Evolutionary conservation across 768 basidiomycete species (phyloP).

Genomic region (Lentinula guzmanii): DNA sequence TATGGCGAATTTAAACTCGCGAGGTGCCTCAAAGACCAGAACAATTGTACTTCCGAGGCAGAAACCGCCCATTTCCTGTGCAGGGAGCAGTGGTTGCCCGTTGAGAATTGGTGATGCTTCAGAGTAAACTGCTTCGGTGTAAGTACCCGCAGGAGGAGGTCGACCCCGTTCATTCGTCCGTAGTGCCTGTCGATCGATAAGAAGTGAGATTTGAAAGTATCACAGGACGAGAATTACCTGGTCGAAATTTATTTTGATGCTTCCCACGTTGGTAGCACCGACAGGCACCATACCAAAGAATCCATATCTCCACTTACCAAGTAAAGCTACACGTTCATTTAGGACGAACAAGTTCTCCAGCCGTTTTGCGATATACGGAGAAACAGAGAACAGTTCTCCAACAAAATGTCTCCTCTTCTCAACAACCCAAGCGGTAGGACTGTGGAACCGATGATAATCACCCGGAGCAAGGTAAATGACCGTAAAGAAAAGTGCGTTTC

Average conservation of each 20-base stretch:
- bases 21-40: conserved; percentile 92
- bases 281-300: conserved; percentile 98
- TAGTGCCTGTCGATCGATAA: conserved; percentile 46
- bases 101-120: conserved; percentile 75
- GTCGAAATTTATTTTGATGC: conserved; percentile 95
- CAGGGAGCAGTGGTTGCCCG: conserved; percentile 82
- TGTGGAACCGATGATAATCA: conserved; percentile 98
- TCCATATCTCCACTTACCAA: conserved; percentile 92
- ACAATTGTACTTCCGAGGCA: conserved; percentile 94
- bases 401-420: conserved; percentile 94
- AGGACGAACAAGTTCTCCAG: conserved; percentile 91
- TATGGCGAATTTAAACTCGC: conserved; percentile 71
- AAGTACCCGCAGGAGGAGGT: conserved; percentile 76
- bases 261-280: conserved; percentile 97
- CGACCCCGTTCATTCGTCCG: conserved; percentile 83
- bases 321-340: conserved; percentile 95
- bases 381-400: conserved; percentile 95
- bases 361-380: conserved; percentile 91
- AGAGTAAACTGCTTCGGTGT: conserved; percentile 88
- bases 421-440: conserved; percentile 94
- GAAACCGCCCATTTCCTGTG: conserved; percentile 98
- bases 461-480: conserved; percentile 98
- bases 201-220: background rate
- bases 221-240: conserved; percentile 34
- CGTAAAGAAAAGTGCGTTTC: conserved; percentile 83